phyloP scores from a whole-genome alignment of 73 alveolate genomes.

The Symbiodinium pilosum region DNA sequence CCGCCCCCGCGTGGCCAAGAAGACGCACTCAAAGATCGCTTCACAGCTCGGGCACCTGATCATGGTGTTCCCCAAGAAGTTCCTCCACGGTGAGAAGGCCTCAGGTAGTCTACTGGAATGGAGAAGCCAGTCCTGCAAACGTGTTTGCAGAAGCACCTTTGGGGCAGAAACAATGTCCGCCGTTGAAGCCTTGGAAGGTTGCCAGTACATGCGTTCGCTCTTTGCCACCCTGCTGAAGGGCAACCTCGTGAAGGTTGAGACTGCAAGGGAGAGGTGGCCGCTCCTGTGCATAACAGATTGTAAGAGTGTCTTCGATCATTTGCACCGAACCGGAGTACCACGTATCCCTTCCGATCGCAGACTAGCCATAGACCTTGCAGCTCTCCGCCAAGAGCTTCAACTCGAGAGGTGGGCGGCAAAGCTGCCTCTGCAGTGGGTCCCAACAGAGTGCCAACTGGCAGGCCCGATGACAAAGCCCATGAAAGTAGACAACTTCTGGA shows the following conservation, averaged over 20 bases:
- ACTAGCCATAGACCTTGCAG: background rate
- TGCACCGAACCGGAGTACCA: background rate
- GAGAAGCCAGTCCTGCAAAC: background rate
- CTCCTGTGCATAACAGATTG: background rate
- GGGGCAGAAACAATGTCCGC: background rate
- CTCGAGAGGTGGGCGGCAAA: background rate
- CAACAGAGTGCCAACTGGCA: background rate
- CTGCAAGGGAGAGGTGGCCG: background rate
- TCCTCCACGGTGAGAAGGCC: background rate
- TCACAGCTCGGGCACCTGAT: conserved; percentile 1
- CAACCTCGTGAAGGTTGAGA: background rate
- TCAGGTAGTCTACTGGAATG: background rate
- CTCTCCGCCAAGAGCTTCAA: background rate
- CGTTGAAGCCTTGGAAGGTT: background rate
- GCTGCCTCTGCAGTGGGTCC: background rate
- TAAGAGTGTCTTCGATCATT: background rate
- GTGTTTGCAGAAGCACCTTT: background rate
- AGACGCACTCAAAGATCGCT: background rate
- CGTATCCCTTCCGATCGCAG: background rate
- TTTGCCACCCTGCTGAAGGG: background rate
- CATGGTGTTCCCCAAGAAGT: background rate
- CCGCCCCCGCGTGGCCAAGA: background rate
- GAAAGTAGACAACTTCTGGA: background rate
- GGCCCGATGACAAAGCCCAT: background rate
- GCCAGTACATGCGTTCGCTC: background rate